Evolutionary conservation across 2,329 filamentous ascomycete species (phyloP).

Genomic region (Cercospora sojina): DNA sequence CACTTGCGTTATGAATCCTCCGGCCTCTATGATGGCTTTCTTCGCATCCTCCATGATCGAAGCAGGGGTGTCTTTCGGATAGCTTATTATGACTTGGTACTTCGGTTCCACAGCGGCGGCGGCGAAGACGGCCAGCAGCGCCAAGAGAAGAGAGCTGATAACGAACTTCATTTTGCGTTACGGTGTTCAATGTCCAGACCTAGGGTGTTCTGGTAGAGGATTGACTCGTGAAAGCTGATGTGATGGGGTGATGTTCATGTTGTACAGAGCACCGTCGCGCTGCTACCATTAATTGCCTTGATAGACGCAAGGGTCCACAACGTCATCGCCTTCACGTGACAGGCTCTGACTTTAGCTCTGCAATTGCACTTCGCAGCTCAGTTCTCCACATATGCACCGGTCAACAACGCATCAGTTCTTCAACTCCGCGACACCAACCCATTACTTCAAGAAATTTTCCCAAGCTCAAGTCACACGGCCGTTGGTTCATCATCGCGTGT

Average conservation of each 20-base stretch:
- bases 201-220: neutral
- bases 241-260: neutral
- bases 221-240: neutral
- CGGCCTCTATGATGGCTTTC: conserved; percentile 39
- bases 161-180: conserved; percentile 34
- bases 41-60: conserved; percentile 69
- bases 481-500: neutral
- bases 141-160: conserved; percentile 27
- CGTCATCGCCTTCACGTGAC: neutral
- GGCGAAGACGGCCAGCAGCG: conserved; percentile 27
- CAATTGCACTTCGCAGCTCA: neutral
- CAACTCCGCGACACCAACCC: neutral
- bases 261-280: neutral
- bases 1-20: conserved; percentile 36
- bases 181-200: neutral
- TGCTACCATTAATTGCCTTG: neutral
- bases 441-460: neutral
- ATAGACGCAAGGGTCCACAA: neutral
- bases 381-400: neutral
- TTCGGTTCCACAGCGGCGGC: conserved; percentile 44
- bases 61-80: conserved; percentile 67
- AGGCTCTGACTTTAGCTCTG: neutral
- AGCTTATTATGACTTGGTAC: conserved; percentile 77
- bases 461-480: neutral
- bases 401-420: neutral